Evolutionary conservation across 2,329 filamentous ascomycete genomes (phyloP), one percentile per base, ranked within the genome.

Genomic region (Plenodomus biglobosus): DNA sequence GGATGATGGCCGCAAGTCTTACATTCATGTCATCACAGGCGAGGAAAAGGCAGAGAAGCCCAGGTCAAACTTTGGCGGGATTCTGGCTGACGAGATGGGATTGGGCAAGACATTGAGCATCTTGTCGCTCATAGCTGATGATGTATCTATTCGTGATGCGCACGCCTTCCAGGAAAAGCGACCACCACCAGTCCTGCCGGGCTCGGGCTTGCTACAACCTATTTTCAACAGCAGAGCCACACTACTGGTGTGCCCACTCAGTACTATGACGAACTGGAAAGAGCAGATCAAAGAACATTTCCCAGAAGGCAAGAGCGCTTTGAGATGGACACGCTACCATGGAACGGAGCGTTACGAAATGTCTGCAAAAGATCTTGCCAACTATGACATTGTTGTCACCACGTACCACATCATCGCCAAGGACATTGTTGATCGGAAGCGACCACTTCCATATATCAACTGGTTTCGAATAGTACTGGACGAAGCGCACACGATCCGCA

Each of bases 391-490:
- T 7, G 84, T 99, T 35, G 86, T 99, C 48, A 96, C 94, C 0
- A 96, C 94, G 0, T 99, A 97, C 66, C 88, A 89, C 34, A 95
- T 90, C 0, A 84, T 95, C 18, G 85, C 89, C 0, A 88, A 87
- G 51, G 92, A 97, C 65, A 81, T 90, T 15, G 7, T 47, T 7
- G 64, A 69, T 11, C 82, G 80, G 38, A 78, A 82, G 19, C 83
- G 86, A 21, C 88, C 91, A 0, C 74, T 96, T 32, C 83, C 86
- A 44, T 85, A 87, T 59, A 83, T 95, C 50, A 89, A 90, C 52
- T 95, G 92, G 88, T 96, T 96, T 69, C 87, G 92, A 17, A 88
- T 97, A 44, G 90, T 96, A 1, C 80, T 97, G 1, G 92, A 97
- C 56, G 92, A 99, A 73, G 94, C 92, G 0, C 94, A 99, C 69